phyloP scores from a whole-genome alignment of 148 eudicot species.

The Fagopyrum esculentum region DNA sequence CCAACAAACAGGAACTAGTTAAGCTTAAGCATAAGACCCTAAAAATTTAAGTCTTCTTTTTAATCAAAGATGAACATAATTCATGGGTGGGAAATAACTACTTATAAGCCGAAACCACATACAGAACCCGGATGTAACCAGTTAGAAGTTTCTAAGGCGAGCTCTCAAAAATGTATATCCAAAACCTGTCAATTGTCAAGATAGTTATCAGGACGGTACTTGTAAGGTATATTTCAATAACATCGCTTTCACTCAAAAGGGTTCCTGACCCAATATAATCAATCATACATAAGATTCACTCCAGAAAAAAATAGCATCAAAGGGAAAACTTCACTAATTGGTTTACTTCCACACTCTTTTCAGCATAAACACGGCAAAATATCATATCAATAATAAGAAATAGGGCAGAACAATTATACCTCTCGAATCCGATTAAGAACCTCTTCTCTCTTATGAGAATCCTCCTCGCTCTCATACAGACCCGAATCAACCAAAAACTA shows the following conservation, averaged over 20 bases:
- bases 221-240: not conserved
- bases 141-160: too few relatives aligned
- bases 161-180: too few relatives aligned
- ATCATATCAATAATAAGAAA: not conserved
- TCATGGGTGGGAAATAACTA: too few relatives aligned
- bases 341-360: not conserved
- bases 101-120: too few relatives aligned
- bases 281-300: not conserved
- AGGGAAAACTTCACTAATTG: not conserved
- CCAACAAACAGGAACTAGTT: not conserved
- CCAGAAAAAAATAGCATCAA: not conserved
- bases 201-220: too few relatives aligned
- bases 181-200: too few relatives aligned
- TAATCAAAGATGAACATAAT: not conserved
- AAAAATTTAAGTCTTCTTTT: not conserved
- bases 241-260: conserved; percentile 4
- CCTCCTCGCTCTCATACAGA: conserved; percentile 53
- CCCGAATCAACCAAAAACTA: conserved; percentile 50
- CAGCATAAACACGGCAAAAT: not conserved
- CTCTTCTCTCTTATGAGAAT: conserved; percentile 41
- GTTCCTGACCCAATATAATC: not conserved
- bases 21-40: not conserved
- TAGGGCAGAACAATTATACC: conserved; percentile 29
- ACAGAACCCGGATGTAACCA: too few relatives aligned
- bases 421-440: conserved; percentile 48